phyloP scores from a whole-genome alignment of 106 monocot genomes.

The Dendrobium catenatum region DNA sequence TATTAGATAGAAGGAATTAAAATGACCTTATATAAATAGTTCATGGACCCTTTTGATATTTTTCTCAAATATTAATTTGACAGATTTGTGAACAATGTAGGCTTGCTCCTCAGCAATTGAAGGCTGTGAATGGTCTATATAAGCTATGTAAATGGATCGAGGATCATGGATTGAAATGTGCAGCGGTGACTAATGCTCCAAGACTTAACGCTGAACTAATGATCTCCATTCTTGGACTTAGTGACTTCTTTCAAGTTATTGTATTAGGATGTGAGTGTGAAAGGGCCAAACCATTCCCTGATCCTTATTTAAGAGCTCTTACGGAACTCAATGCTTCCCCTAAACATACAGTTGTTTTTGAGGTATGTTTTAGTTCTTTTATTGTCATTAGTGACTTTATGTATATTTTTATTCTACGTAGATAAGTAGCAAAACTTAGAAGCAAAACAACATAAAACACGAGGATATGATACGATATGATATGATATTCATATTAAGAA shows the following conservation, averaged over 20 bases:
- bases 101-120: conserved; percentile 41
- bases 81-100: conserved; percentile 20
- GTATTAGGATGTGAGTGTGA: conserved; percentile 69
- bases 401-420: too few species aligned
- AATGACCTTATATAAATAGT: background rate
- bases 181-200: conserved; percentile 79
- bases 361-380: conserved; percentile 29
- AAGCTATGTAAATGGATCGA: conserved; percentile 66
- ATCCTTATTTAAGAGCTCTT: conserved; percentile 71
- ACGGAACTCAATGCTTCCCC: conserved; percentile 49
- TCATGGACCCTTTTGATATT: background rate
- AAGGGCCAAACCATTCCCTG: conserved; percentile 69
- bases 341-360: conserved; percentile 65
- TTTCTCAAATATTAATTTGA: background rate
- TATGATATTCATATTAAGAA: too few species aligned
- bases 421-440: too few species aligned
- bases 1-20: too few species aligned
- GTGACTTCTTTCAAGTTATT: conserved; percentile 67
- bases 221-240: conserved; percentile 63
- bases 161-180: conserved; percentile 55
- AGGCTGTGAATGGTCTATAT: conserved; percentile 53
- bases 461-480: too few species aligned
- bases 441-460: too few species aligned
- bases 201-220: conserved; percentile 80
- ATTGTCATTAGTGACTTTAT: too few species aligned